Evolutionary conservation across 257 asterid genomes (phyloP).

Genomic region (Anisodus tanguticus): DNA sequence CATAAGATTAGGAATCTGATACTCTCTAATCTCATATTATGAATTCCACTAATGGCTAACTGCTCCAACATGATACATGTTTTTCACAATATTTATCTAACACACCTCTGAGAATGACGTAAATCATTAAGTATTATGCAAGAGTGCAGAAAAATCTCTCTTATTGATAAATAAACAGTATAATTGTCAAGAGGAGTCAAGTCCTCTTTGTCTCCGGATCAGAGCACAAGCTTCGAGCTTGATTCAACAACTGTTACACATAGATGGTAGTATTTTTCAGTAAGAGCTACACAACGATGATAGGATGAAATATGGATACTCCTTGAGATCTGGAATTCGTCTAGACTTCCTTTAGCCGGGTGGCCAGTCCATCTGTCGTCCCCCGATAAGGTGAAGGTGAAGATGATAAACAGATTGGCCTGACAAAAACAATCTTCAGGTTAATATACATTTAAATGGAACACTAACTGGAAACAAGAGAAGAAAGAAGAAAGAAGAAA

Average conservation of each 20-base stretch:
- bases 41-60: no score
- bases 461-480: background rate
- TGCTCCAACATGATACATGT: no score
- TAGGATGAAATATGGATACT: background rate
- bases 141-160: background rate
- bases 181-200: background rate
- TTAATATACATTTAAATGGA: background rate
- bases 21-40: no score
- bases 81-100: background rate
- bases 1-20: no score
- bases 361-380: conserved; percentile 99
- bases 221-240: background rate
- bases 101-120: background rate
- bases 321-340: background rate
- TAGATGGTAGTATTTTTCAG: background rate
- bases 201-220: background rate
- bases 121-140: background rate
- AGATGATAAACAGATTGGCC: conserved; percentile 94
- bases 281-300: background rate
- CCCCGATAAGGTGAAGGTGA: conserved; percentile 91
- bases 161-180: background rate
- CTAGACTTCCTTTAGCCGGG: conserved; percentile 62
- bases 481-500: conserved; percentile 12
- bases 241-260: background rate
- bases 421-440: conserved; percentile 37